Percentiles rank a stretch among this genome's conserved stretches.
Evolutionary conservation across 306 rosid species (phyloP).

Genomic region (Corylus avellana): DNA sequence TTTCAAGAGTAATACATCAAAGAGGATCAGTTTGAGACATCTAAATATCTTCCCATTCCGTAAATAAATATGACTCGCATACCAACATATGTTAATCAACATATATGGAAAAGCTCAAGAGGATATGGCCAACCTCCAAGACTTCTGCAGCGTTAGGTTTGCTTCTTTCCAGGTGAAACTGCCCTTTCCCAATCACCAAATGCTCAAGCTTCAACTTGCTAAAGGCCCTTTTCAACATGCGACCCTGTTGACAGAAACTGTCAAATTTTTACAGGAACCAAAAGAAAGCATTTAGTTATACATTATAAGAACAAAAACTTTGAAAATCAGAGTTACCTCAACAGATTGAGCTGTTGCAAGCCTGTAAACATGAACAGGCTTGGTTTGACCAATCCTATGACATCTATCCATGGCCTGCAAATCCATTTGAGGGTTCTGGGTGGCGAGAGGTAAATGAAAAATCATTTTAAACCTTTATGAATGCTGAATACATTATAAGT

Average conservation of each 20-base stretch:
- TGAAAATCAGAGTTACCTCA: slow-evolving; percentile 51
- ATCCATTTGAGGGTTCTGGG: slow-evolving; percentile 97
- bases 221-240: slow-evolving; percentile 89
- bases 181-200: slow-evolving; percentile 90
- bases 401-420: slow-evolving; percentile 99
- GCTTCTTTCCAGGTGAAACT: slow-evolving; percentile 74
- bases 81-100: neutral
- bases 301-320: neutral
- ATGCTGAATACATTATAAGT: neutral
- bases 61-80: neutral
- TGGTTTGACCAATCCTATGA: slow-evolving; percentile 93
- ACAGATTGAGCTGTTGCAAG: slow-evolving; percentile 93
- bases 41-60: neutral
- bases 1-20: neutral
- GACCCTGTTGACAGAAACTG: slow-evolving; percentile 60
- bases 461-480: slow-evolving; percentile 7
- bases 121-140: slow-evolving; percentile 55
- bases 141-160: slow-evolving; percentile 31
- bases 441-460: slow-evolving; percentile 23
- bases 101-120: slow-evolving; percentile 4
- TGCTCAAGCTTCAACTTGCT: slow-evolving; percentile 98
- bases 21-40: neutral
- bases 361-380: slow-evolving; percentile 97
- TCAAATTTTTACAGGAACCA: slow-evolving; percentile 15
- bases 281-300: neutral